phyloP scores from a whole-genome alignment of 345 rosid species.

The Sonneratia caseolaris region DNA sequence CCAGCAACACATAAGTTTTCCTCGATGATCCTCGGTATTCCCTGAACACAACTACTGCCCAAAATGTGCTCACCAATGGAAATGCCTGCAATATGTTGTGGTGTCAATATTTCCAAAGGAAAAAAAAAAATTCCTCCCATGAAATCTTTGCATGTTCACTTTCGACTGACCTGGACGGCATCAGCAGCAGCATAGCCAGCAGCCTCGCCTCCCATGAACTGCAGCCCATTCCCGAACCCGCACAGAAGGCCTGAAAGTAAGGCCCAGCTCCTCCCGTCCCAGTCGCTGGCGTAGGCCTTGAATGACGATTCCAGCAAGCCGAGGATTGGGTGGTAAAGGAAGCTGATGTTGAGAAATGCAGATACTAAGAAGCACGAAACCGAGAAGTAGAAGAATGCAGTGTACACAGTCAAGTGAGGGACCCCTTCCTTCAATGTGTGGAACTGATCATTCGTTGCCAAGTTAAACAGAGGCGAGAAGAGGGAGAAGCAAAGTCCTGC shows the following conservation, averaged over 20 bases:
- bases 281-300: conserved; percentile 50
- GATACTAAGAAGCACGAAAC: conserved; percentile 50
- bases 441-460: conserved; percentile 83
- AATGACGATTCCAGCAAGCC: conserved; percentile 49
- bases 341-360: conserved; percentile 39
- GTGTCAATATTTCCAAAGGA: too few relatives aligned
- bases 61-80: conserved; percentile 79
- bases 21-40: conserved; percentile 67
- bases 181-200: conserved; percentile 90
- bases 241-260: conserved; percentile 69
- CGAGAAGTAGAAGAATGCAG: conserved; percentile 82
- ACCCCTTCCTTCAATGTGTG: conserved; percentile 58
- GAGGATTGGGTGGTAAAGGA: conserved; percentile 56
- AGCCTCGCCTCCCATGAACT: conserved; percentile 86
- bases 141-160: neutral
- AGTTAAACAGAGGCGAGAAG: conserved; percentile 80
- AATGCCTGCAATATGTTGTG: conserved; percentile 49
- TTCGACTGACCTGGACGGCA: conserved; percentile 54
- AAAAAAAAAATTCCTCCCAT: too few relatives aligned
- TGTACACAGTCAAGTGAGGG: conserved; percentile 56
- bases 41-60: conserved; percentile 68
- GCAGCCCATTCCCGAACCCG: conserved; percentile 79
- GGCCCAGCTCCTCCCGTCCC: conserved; percentile 86
- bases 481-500: conserved; percentile 67
- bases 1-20: conserved; percentile 51